Base-by-base conservation (phyloP, 2,329 filamentous ascomycete species). In the Endoconidiophora polonica region DNA sequence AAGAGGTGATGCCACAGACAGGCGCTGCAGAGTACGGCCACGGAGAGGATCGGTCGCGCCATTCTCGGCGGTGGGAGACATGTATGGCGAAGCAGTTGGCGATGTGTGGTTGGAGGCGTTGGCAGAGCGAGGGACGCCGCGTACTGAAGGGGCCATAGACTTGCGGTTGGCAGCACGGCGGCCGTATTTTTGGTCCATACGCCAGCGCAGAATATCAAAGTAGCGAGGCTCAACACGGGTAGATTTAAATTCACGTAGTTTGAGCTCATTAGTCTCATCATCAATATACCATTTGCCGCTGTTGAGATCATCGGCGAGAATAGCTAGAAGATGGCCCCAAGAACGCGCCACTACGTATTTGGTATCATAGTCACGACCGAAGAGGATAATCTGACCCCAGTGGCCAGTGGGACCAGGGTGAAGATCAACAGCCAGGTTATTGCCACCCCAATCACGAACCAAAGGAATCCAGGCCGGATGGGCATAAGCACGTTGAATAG, bases 361-460 rank as follows among this genome's bases (percentile, higher is more conserved):
- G 66, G 86, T 94, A 62, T 98, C 91, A 66, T 94, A 98, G 67
- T 98, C 91, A 54, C 91, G 86, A 46, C 91, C 91, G 63, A 94
- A 95, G 54, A 98, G 74, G 59, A 98, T 94, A 56, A 98, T 79
- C 63, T 98, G 91, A 49, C 91, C 91, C 90, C 91, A 98, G 62
- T 81, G 83, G 38, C 91, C 91, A 44, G 77, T 76, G 7, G 90
- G 86, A 2, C 91, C 91, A 20, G 91, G 91, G 5, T 88, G 86
- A 52, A 98, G 71, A 64, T 98, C 91, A 44, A 95, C 77, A 16
- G 88, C 90, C 60, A 98, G 73, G 69, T 94, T 93, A 75, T 98
- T 98, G 65, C 91, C 91, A 63, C 91, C 91, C 91, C 91, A 98
- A 64, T 98, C 91, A 58, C 91, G 84, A 52, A 88, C 90, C 33